A percentile compares a stretch with the other conserved stretches of the same genome.
These are phyloP conservation scores for Rhizopus sp. DNA, from an alignment of 371 early-diverging fungal genomes.

Conservation along the genomic window DNA sequence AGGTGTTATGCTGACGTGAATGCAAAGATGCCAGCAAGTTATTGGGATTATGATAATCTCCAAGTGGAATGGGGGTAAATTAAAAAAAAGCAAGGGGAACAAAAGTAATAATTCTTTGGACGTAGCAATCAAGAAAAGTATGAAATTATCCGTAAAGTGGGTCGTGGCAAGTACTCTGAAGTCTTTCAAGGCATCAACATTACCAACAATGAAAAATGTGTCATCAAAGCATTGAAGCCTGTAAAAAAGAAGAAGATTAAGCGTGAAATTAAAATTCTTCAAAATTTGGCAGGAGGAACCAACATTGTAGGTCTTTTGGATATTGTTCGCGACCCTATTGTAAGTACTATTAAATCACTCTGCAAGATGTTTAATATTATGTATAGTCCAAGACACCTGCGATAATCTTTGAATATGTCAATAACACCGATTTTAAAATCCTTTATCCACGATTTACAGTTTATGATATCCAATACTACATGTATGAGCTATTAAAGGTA, in stretches of 20 bases:
- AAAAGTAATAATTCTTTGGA: background rate
- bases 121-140: slow-evolving; percentile 94
- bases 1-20: slow-evolving; percentile 92
- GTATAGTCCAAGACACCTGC: slow-evolving; percentile 91
- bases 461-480: slow-evolving; percentile 95
- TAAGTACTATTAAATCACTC: slow-evolving; percentile 23
- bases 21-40: slow-evolving; percentile 75
- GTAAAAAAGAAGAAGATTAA: slow-evolving; percentile 99
- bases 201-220: slow-evolving; percentile 75
- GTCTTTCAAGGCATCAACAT: slow-evolving; percentile 98
- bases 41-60: slow-evolving; percentile 97
- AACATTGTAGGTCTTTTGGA: slow-evolving; percentile 95
- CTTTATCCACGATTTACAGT: slow-evolving; percentile 80
- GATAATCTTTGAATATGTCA: slow-evolving; percentile 96
- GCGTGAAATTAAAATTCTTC: slow-evolving; percentile 98
- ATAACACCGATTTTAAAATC: slow-evolving; percentile 75
- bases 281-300: slow-evolving; percentile 92
- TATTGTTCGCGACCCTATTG: slow-evolving; percentile 94
- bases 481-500: slow-evolving; percentile 89
- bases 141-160: slow-evolving; percentile 95
- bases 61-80: slow-evolving; percentile 82
- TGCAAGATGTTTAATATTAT: slow-evolving; percentile 33
- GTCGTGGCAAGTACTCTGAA: slow-evolving; percentile 99
- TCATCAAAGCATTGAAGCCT: slow-evolving; percentile 99
- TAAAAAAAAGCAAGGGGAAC: background rate